Conservation (phyloP, 768 basidiomycete genomes). For the Multifurca ochricompacta region DNA sequence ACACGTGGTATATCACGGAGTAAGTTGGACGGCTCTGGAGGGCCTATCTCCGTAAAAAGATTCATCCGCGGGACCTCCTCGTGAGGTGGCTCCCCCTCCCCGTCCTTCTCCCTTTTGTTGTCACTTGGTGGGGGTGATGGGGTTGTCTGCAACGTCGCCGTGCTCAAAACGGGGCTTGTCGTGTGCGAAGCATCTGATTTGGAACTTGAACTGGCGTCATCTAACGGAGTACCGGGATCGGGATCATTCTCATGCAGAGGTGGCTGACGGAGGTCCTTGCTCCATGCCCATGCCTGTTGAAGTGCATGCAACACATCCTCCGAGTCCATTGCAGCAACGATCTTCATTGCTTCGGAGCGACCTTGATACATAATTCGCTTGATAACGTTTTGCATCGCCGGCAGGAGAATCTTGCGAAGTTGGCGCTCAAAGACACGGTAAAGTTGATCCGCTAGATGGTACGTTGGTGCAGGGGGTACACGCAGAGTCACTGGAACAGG, state of each 20-base stretch:
- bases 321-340: constrained; percentile 45
- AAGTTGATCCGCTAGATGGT: constrained; percentile 53
- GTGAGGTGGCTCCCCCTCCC: constrained; percentile 25
- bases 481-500: constrained; percentile 41
- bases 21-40: constrained; percentile 52
- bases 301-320: constrained; percentile 56
- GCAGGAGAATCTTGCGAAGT: constrained; percentile 50
- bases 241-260: constrained; percentile 5
- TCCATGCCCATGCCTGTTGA: constrained; percentile 58
- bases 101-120: constrained; percentile 32
- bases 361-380: constrained; percentile 59
- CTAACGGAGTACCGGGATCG: constrained; percentile 23
- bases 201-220: constrained; percentile 44
- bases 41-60: constrained; percentile 41
- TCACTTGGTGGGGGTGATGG: constrained; percentile 59
- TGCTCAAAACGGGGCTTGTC: constrained; percentile 69
- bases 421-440: constrained; percentile 51
- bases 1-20: constrained; percentile 63
- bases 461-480: constrained; percentile 53
- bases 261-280: constrained; percentile 55
- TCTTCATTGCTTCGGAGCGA: constrained; percentile 47
- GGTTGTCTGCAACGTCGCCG: constrained; percentile 69
- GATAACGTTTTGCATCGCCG: constrained; percentile 64
- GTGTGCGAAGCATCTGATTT: constrained; percentile 46
- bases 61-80: constrained; percentile 23